Evolutionary conservation across 2,329 filamentous ascomycete genomes (phyloP), one percentile per base, ranked within the genome.

Genomic region (Bipolaris bicolor): DNA sequence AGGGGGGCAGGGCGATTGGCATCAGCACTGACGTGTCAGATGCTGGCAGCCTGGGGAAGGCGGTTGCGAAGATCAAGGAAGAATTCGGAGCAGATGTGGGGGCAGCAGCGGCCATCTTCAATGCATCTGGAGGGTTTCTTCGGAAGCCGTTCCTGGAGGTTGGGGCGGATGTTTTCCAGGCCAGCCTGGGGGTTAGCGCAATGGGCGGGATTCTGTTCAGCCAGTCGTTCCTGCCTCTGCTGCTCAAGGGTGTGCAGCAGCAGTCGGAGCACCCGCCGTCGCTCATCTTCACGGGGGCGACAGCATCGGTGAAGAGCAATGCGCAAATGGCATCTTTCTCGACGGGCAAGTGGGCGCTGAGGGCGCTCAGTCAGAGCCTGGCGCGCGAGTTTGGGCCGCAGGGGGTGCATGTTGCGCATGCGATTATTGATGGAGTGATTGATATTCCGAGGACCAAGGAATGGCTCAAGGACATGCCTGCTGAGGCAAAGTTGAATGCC

Each of bases 201-300:
- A 82, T 82, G 34, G 91, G 91, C 11, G 88, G 90, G 26, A 92
- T 91, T 75, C 78, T 88, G 66, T 96, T 96, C 75, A 86, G 90
- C 0, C 88, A 94, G 74, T 81, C 83, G 2, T 80, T 85, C 0
- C 78, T 96, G 0, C 92, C 92, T 0, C 81, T 88, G 1, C 84
- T 96, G 1, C 82, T 93, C 1, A 82, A 86, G 20, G 81, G 87
- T 0, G 83, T 86, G 0, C 67, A 78, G 37, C 67, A 71, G 39
- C 73, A 76, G 33, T 41, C 84, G 0, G 80, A 83, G 31, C 77
- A 91, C 69, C 90, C 92, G 4, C 92, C 92, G 0, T 89, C 89
- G 0, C 80, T 97, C 18, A 89, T 97, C 68, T 90, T 96, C 76
- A 96, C 92, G 0, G 92, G 92, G 31, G 92, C 92, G 0, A 96